A percentile compares a stretch with the other conserved stretches of the same genome.
phyloP scores from a whole-genome alignment of 1,284 basidiomycete species.

The Ustilago xerochloae region DNA sequence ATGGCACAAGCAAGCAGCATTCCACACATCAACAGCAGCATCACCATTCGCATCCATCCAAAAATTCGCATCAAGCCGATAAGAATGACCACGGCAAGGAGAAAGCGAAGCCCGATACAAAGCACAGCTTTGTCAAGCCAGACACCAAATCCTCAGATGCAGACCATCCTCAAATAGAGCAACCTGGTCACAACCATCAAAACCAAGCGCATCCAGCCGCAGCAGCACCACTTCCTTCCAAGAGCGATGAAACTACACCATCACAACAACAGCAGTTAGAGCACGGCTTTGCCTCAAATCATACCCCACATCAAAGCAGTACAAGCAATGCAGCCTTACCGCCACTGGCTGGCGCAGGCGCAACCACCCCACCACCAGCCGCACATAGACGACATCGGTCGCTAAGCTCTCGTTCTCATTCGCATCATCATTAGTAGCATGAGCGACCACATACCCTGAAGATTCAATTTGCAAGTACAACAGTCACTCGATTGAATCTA shows the following conservation, averaged over 20 bases:
- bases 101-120: background rate
- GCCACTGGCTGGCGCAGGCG: constrained; percentile 7
- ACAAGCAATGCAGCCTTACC: background rate
- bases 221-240: background rate
- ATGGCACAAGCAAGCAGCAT: background rate
- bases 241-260: background rate
- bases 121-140: background rate
- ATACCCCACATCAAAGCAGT: constrained; percentile 9
- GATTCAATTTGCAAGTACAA: too few relatives aligned
- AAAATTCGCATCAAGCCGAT: background rate
- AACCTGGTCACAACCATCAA: background rate
- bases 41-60: background rate
- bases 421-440: too few relatives aligned
- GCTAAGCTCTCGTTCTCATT: constrained; percentile 29
- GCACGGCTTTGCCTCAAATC: constrained; percentile 10
- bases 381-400: constrained; percentile 32
- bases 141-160: background rate
- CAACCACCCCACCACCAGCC: too few relatives aligned
- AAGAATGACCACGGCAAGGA: background rate
- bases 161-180: background rate
- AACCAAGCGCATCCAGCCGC: background rate
- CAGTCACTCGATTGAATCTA: background rate
- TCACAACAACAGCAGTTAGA: constrained; percentile 2
- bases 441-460: constrained; percentile 34
- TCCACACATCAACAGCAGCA: background rate